phyloP scores from a whole-genome alignment of 768 basidiomycete species.

The Tricholoma hemisulphureum region DNA sequence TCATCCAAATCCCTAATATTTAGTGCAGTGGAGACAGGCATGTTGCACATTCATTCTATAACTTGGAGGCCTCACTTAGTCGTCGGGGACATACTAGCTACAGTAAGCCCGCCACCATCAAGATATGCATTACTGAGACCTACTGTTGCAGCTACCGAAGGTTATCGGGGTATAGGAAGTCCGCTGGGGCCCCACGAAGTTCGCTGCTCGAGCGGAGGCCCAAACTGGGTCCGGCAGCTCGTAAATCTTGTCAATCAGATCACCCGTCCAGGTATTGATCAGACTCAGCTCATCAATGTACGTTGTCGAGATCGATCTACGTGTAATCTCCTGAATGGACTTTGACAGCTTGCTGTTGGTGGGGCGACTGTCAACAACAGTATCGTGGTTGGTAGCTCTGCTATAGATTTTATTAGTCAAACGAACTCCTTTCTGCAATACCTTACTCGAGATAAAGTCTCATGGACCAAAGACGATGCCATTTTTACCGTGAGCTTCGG shows the following conservation, averaged over 20 bases:
- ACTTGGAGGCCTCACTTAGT: background rate
- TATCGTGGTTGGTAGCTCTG: conserved; percentile 17
- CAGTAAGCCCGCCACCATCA: conserved; percentile 1
- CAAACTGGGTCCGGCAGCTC: conserved; percentile 21
- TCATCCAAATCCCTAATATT: background rate
- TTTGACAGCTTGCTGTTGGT: conserved; percentile 19
- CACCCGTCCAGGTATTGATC: background rate
- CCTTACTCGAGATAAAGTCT: conserved; percentile 16
- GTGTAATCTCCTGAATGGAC: background rate
- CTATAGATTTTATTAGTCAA: conserved; percentile 19
- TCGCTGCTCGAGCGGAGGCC: conserved; percentile 20
- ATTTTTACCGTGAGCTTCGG: conserved; percentile 22
- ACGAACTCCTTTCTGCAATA: conserved; percentile 17
- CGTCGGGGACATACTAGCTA: conserved; percentile 2
- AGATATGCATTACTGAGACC: background rate
- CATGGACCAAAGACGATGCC: conserved; percentile 17
- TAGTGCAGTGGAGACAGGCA: conserved; percentile 15
- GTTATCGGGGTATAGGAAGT: conserved; percentile 18
- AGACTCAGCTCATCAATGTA: conserved; percentile 16
- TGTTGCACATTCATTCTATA: background rate
- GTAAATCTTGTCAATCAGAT: conserved; percentile 11
- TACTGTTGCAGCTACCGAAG: conserved; percentile 15
- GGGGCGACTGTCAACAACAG: conserved; percentile 18
- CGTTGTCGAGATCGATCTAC: background rate
- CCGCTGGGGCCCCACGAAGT: conserved; percentile 15